Evolutionary conservation across 176 grass and related monocot species (phyloP), one percentile per base, ranked within the genome.

Genomic region (Aegilops speltoides): DNA sequence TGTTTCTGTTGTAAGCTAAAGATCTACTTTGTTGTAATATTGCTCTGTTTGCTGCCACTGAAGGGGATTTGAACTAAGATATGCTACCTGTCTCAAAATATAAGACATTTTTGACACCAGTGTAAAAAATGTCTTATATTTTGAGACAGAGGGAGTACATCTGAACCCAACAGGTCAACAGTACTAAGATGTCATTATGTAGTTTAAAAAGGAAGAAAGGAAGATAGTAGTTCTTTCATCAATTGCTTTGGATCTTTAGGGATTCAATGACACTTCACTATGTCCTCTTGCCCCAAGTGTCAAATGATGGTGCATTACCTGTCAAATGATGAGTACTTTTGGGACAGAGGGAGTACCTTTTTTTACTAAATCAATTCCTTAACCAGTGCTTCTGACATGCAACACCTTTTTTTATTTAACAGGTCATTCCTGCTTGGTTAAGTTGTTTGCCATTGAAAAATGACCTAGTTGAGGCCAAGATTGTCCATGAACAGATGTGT

Each of bases 401-500:
- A 68, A 22, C 34, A 81, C 22, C 50, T 80, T 80, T 61, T 33
- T 84, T 68, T 60, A 45, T 72, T 83, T 40, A 71, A 73, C 84
- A 95, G 93, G 91, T 95, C 38, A 32, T 95, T 85, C 90, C 90
- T 91, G 83, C 86, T 76, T 95, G 93, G 93, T 69, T 95, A 61
- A 87, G 81, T 64, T 92, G 88, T 54, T 45, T 95, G 60, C 93
- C 93, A 2, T 77, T 95, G 79, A 95, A 95, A 89, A 90, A 89
- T 87, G 93, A 95, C 59, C 87, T 95, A 60, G 87, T 95, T 8
- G 93, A 95, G 77, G 93, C 93, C 43, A 95, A 92, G 89, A 77
- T 95, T 91, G 93, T 93, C 62, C 93, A 95, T 73, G 91, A 92
- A 79, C 90, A 91, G 50, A 79, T 95, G 34, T 95, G 93, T 77